Percentiles rank a stretch among this genome's conserved stretches.
Evolutionary conservation across 495 filamentous ascomycete species (phyloP).

Genomic region (Penicillium alfredii): DNA sequence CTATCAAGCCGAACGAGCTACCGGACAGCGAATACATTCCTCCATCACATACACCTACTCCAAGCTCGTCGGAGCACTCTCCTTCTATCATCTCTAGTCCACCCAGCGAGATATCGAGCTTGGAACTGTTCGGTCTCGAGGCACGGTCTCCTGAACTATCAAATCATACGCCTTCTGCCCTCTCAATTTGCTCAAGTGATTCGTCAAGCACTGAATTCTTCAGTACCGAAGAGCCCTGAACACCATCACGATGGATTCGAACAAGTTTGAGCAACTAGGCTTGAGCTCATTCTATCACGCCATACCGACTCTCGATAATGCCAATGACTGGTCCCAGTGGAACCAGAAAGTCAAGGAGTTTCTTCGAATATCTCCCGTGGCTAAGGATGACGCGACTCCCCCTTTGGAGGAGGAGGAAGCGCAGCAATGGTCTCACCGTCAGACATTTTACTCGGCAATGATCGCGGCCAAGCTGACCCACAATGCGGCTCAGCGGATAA

Average conservation of each 20-base stretch:
- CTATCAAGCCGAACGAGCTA: neutral
- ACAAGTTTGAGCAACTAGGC: conserved; percentile 9
- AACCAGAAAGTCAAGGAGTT: conserved; percentile 8
- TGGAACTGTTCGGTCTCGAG: conserved; percentile 7
- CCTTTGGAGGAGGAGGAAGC: conserved; percentile 6
- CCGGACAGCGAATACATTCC: conserved; percentile 4
- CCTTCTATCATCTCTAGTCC: conserved; percentile 1
- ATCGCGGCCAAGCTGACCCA: conserved; percentile 11
- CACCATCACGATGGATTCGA: conserved; percentile 3
- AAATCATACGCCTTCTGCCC: neutral
- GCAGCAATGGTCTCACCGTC: conserved; percentile 6
- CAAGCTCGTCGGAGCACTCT: conserved; percentile 1
- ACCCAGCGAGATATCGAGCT: conserved; percentile 2
- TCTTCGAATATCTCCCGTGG: conserved; percentile 7
- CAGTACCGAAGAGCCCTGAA: conserved; percentile 1
- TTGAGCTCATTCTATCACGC: conserved; percentile 4
- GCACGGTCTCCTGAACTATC: conserved; percentile 2
- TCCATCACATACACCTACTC: too few species aligned
- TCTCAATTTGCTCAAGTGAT: too few species aligned
- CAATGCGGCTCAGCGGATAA: conserved; percentile 10
- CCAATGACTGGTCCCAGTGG: conserved; percentile 8
- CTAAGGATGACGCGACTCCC: conserved; percentile 2
- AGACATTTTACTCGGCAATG: conserved; percentile 12
- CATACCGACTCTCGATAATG: conserved; percentile 5
- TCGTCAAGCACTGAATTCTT: conserved; percentile 2